These are phyloP conservation scores for Verticillium longisporum DNA, from an alignment of 2,329 filamentous ascomycete genomes.

Conservation along the genomic window DNA sequence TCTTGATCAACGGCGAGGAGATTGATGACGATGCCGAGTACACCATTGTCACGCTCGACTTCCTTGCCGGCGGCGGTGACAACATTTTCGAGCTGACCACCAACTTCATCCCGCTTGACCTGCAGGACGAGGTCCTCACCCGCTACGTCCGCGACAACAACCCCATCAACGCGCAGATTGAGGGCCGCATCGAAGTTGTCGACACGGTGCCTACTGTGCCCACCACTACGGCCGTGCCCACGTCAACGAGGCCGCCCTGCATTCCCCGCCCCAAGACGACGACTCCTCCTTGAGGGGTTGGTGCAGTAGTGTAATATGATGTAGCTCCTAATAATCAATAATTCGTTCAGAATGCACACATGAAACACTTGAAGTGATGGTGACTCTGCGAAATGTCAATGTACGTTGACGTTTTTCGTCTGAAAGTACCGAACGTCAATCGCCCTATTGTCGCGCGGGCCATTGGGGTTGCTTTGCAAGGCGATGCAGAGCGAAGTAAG, in stretches of 20 bases:
- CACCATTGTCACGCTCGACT: conserved; percentile 55
- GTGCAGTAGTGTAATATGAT: neutral
- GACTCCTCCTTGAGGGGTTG: neutral
- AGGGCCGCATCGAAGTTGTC: conserved; percentile 32
- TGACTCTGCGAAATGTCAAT: neutral
- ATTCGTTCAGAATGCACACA: neutral
- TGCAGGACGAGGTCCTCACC: conserved; percentile 46
- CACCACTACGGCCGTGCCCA: neutral
- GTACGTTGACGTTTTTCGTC: no score
- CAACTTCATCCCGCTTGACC: conserved; percentile 39
- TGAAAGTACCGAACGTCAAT: no score
- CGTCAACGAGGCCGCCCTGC: conserved; percentile 1
- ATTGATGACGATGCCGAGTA: conserved; percentile 43
- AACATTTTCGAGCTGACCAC: conserved; percentile 43
- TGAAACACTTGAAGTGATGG: neutral
- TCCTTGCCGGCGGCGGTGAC: conserved; percentile 55
- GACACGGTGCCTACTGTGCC: neutral
- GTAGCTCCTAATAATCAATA: neutral
- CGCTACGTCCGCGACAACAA: conserved; percentile 40
- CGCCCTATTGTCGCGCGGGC: no score
- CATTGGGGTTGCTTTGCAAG: no score
- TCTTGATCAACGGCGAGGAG: conserved; percentile 40
- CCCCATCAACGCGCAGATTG: conserved; percentile 42
- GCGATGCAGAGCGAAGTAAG: no score
- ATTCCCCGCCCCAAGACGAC: conserved; percentile 2